These are phyloP conservation scores for Solanum hybrid DNA, from an alignment of 305 asterid genomes.

Conservation along the genomic window DNA sequence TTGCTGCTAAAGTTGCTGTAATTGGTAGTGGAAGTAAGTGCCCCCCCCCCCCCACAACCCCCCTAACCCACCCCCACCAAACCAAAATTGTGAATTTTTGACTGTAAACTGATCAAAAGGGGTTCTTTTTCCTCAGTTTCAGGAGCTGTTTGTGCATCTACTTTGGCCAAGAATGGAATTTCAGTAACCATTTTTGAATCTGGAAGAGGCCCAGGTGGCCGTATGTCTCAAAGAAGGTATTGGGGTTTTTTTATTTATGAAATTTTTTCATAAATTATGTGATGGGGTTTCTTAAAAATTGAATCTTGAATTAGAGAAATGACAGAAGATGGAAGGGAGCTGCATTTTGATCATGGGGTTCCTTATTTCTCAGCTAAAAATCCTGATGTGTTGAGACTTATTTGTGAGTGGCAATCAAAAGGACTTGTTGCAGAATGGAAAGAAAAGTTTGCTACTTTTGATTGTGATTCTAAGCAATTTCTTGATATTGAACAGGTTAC, in stretches of 20 bases:
- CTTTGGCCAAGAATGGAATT: constrained; percentile 65
- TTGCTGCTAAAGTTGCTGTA: constrained; percentile 68
- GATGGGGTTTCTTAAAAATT: background rate
- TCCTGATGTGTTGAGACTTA: constrained; percentile 50
- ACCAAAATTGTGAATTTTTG: background rate
- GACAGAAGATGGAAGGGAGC: constrained; percentile 61
- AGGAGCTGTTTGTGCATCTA: constrained; percentile 84
- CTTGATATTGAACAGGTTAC: constrained; percentile 38
- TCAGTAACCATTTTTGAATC: constrained; percentile 79
- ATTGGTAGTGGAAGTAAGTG: constrained; percentile 80
- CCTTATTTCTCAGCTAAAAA: constrained; percentile 54
- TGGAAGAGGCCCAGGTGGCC: constrained; percentile 90
- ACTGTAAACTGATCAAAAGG: background rate
- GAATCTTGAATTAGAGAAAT: constrained; percentile 34
- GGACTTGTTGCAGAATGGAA: constrained; percentile 80
- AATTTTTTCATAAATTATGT: background rate
- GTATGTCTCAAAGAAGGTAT: constrained; percentile 91
- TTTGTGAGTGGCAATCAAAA: constrained; percentile 70
- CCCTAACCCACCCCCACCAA: background rate
- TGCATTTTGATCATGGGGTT: constrained; percentile 75
- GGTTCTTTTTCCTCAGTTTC: constrained; percentile 46
- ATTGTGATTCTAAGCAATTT: constrained; percentile 49
- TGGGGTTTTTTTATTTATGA: background rate
- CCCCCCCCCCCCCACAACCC: too few relatives aligned
- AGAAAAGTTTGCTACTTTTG: constrained; percentile 68